Conservation (phyloP, 73 alveolate genomes). For the Blepharisma japonicum region DNA sequence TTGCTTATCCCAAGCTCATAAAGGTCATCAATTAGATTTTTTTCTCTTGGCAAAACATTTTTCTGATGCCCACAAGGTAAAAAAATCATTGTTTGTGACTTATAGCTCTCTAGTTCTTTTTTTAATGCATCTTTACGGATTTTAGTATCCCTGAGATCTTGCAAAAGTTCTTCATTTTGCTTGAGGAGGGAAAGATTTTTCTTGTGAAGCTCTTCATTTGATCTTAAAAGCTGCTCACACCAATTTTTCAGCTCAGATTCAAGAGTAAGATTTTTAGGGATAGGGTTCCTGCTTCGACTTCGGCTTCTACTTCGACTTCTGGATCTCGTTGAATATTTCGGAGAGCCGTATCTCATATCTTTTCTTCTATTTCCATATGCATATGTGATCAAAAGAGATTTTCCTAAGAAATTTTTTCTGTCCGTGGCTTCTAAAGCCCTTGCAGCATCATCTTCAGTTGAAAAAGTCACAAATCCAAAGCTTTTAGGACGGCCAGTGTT, state of each 20-base stretch:
- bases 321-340: background rate
- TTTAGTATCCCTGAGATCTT: background rate
- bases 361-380: conserved; percentile 14
- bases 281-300: too few species aligned
- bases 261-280: background rate
- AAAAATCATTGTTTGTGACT: background rate
- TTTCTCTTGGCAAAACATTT: background rate
- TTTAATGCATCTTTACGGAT: background rate
- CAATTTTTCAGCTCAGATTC: background rate
- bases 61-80: conserved; percentile 25
- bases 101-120: background rate
- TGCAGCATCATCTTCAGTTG: background rate
- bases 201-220: conserved; percentile 6
- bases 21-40: background rate
- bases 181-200: background rate
- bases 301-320: too few species aligned
- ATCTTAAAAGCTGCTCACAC: background rate
- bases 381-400: background rate
- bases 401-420: background rate
- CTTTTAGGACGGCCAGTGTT: conserved; percentile 11
- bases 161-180: background rate
- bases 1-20: background rate
- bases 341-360: background rate
- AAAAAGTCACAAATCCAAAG: conserved; percentile 11
- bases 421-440: background rate